Conservation (phyloP, 139 green algal species). For the Coelastrella sp. region DNA sequence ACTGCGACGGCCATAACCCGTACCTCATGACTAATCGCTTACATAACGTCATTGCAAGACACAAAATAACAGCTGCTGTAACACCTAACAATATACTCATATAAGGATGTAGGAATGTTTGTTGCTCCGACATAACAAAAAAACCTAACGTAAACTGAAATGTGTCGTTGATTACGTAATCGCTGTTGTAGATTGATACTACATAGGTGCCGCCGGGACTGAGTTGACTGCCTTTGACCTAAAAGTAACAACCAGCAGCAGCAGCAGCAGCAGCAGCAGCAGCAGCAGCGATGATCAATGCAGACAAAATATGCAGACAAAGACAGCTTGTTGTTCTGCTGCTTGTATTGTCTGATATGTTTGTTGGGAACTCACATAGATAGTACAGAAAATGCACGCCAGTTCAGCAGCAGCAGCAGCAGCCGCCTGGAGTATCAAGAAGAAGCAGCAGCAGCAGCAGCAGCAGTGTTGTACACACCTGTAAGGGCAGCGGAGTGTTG, state of each 20-base stretch:
- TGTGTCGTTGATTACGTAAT: constrained; percentile 39
- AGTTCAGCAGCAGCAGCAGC: constrained; percentile 34
- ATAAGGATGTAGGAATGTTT: constrained; percentile 68
- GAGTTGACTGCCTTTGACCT: constrained; percentile 41
- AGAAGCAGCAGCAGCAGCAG: neutral
- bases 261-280: neutral
- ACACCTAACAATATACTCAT: constrained; percentile 75
- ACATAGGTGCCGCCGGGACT: constrained; percentile 45
- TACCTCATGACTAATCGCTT: constrained; percentile 57
- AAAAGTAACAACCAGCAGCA: no score
- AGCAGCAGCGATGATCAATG: neutral
- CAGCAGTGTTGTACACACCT: constrained; percentile 11
- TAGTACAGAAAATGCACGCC: no score
- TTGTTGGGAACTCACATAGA: no score
- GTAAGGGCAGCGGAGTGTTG: constrained; percentile 43
- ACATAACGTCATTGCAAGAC: constrained; percentile 64
- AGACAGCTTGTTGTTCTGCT: no score
- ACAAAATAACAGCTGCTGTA: constrained; percentile 65
- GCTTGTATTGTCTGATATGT: no score
- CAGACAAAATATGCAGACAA: neutral
- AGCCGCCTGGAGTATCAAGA: no score
- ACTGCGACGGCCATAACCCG: constrained; percentile 43
- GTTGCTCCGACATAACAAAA: neutral
- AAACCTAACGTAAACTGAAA: constrained; percentile 47
- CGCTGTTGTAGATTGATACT: constrained; percentile 60